Evolutionary conservation across 2,329 filamentous ascomycete species (phyloP).

Genomic region (Ascochyta fabae): DNA sequence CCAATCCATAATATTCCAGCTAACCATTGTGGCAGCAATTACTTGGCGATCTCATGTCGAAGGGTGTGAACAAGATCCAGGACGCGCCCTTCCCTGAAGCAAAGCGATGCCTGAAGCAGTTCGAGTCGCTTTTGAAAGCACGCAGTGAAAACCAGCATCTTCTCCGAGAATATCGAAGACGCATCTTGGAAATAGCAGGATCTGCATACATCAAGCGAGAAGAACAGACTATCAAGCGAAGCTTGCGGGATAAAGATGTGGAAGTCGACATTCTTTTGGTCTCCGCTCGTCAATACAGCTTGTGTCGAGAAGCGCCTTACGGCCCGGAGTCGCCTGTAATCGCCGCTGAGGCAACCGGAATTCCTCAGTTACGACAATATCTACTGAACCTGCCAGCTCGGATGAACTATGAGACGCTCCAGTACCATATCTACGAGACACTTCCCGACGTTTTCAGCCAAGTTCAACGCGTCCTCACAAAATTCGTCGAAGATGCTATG

Average conservation of each 20-base stretch:
- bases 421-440: slow-evolving; percentile 11
- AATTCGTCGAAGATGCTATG: slow-evolving; percentile 6
- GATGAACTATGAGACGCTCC: slow-evolving; percentile 9
- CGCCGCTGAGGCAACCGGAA: slow-evolving; percentile 1
- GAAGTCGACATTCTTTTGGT: slow-evolving; percentile 3
- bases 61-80: neutral
- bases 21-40: neutral
- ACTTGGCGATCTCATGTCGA: neutral
- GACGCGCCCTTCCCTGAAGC: neutral
- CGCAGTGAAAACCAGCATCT: neutral
- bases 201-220: slow-evolving; percentile 10
- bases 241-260: slow-evolving; percentile 8
- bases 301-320: neutral
- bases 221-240: neutral
- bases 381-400: slow-evolving; percentile 9
- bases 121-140: neutral
- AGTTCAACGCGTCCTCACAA: slow-evolving; percentile 4
- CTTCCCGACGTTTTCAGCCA: slow-evolving; percentile 2
- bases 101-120: neutral
- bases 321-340: neutral
- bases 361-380: slow-evolving; percentile 9
- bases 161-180: neutral
- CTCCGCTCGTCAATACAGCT: slow-evolving; percentile 9
- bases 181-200: slow-evolving; percentile 1
- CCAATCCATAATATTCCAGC: neutral